Percentiles rank a stretch among this genome's conserved stretches.
Conservation (phyloP, 768 basidiomycete genomes). For the Boletus barrowsii region DNA sequence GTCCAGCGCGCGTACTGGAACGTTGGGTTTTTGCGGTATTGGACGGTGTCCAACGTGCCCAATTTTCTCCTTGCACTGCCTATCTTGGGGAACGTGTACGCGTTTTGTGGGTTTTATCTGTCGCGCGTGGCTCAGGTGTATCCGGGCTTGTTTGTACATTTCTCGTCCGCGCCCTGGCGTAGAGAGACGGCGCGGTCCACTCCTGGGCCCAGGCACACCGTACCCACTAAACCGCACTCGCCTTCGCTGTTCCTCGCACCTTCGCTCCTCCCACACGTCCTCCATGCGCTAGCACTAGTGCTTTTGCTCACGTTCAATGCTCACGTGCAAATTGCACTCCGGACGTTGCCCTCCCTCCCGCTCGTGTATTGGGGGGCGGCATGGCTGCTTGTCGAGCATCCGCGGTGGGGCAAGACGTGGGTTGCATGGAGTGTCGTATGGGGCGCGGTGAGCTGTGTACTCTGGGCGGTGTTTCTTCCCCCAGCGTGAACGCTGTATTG, state of each 20-base stretch:
- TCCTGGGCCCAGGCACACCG: background rate
- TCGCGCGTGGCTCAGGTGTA: background rate
- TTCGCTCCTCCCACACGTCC: slow-evolving; percentile 62
- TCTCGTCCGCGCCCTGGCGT: background rate
- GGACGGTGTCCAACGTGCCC: slow-evolving; percentile 78
- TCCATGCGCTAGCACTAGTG: slow-evolving; percentile 68
- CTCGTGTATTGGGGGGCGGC: slow-evolving; percentile 86
- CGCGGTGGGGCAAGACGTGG: slow-evolving; percentile 57
- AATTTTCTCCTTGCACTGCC: slow-evolving; percentile 84
- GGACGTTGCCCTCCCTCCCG: slow-evolving; percentile 74
- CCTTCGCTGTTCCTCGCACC: slow-evolving; percentile 37
- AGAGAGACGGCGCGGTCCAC: background rate
- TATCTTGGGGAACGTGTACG: slow-evolving; percentile 50
- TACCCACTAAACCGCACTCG: background rate
- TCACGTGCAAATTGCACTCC: slow-evolving; percentile 84
- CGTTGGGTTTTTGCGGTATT: slow-evolving; percentile 81
- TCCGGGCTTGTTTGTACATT: background rate
- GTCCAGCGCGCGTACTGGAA: slow-evolving; percentile 88
- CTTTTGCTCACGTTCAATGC: slow-evolving; percentile 70
- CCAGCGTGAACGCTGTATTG: slow-evolving; percentile 59
- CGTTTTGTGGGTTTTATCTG: slow-evolving; percentile 28
- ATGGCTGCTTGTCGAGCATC: slow-evolving; percentile 51
- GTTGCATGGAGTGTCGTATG: slow-evolving; percentile 76
- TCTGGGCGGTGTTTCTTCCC: slow-evolving; percentile 86
- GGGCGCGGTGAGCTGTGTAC: slow-evolving; percentile 63